Percentiles rank a stretch among this genome's conserved stretches.
Conservation (phyloP, 768 basidiomycete genomes). For the Suillus alpinus region DNA sequence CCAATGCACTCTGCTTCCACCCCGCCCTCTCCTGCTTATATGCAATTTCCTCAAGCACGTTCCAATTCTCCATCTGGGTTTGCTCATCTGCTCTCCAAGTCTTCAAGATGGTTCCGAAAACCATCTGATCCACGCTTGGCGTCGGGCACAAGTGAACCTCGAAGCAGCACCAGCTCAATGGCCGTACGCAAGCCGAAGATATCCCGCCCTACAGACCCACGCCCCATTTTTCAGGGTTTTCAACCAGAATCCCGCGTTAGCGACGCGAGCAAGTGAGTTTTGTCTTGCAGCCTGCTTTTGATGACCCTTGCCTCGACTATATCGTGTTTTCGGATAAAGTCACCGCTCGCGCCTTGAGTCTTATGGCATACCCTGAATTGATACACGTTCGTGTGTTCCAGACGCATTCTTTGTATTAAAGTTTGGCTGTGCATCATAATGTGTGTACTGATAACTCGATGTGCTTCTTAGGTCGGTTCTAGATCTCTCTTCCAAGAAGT, state of each 20-base stretch:
- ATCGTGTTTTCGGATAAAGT: neutral
- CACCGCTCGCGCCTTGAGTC: neutral
- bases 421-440: neutral
- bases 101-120: constrained; percentile 74
- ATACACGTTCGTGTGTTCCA: constrained; percentile 7
- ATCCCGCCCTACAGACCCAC: constrained; percentile 78
- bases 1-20: constrained; percentile 14
- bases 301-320: neutral
- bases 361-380: neutral
- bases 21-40: constrained; percentile 33
- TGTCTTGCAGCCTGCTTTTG: neutral
- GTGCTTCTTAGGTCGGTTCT: constrained; percentile 53
- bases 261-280: constrained; percentile 53
- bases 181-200: constrained; percentile 67
- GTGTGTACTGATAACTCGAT: constrained; percentile 21
- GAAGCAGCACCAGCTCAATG: constrained; percentile 45
- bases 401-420: neutral
- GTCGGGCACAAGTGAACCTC: constrained; percentile 40
- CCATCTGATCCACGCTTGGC: constrained; percentile 50
- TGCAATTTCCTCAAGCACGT: constrained; percentile 44
- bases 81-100: constrained; percentile 61
- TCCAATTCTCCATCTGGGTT: constrained; percentile 65
- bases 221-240: constrained; percentile 56
- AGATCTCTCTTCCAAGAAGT: constrained; percentile 53
- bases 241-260: constrained; percentile 46